A percentile compares a stretch with the other conserved stretches of the same genome.
phyloP scores from a whole-genome alignment of 1,284 basidiomycete genomes.

The Garcileccinum viscosum region DNA sequence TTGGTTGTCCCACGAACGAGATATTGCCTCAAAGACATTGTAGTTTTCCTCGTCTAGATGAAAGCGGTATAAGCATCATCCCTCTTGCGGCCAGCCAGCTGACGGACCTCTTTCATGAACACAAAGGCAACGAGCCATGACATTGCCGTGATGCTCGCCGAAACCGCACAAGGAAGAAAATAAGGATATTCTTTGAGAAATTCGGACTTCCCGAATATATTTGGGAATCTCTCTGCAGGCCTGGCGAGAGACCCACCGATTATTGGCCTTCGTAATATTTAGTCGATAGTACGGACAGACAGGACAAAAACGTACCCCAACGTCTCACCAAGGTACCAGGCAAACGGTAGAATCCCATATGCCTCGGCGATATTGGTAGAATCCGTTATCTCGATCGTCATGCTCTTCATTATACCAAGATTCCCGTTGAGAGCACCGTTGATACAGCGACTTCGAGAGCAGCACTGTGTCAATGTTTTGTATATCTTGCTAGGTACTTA shows the following conservation, averaged over 20 bases:
- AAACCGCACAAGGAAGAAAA: constrained; percentile 66
- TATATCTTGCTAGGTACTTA: constrained; percentile 20
- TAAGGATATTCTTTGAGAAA: constrained; percentile 71
- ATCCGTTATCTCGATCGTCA: constrained; percentile 44
- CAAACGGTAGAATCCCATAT: constrained; percentile 51
- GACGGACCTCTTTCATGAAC: constrained; percentile 63
- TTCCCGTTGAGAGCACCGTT: constrained; percentile 51
- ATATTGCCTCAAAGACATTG: constrained; percentile 23
- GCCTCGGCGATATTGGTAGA: constrained; percentile 41
- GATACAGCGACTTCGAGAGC: constrained; percentile 39
- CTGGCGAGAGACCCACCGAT: constrained; percentile 66
- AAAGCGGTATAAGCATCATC: constrained; percentile 9
- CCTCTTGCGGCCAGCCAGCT: neutral
- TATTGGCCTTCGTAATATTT: constrained; percentile 49
- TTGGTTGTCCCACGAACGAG: constrained; percentile 23
- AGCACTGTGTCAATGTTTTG: neutral
- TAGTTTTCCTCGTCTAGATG: constrained; percentile 23
- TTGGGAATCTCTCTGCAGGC: constrained; percentile 64
- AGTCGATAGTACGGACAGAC: constrained; percentile 9
- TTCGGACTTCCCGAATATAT: constrained; percentile 49
- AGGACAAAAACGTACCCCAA: constrained; percentile 45
- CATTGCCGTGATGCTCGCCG: constrained; percentile 54
- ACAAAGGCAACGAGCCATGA: constrained; percentile 53
- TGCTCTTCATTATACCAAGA: constrained; percentile 52
- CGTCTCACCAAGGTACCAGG: constrained; percentile 51